Percentiles rank a stretch among this genome's conserved stretches.
Conservation (phyloP, 1,284 basidiomycete genomes). For the Fistulinella cinereoalba region DNA sequence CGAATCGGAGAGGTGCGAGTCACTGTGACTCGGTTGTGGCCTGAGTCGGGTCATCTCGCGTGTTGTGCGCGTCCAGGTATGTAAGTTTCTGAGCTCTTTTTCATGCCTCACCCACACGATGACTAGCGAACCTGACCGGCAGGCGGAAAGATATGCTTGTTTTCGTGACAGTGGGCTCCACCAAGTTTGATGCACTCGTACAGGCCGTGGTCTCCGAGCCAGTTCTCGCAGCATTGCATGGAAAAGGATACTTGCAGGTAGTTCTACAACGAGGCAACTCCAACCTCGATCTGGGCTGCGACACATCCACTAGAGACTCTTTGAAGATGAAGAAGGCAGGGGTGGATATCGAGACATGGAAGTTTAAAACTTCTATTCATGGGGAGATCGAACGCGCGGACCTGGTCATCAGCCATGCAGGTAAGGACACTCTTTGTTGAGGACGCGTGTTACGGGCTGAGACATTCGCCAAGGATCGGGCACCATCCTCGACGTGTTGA, state of each 20-base stretch:
- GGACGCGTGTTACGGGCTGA: conserved; percentile 1
- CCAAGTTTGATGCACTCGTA: conserved; percentile 76
- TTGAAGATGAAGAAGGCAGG: conserved; percentile 36
- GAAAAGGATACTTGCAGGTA: conserved; percentile 55
- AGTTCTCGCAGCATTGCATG: conserved; percentile 52
- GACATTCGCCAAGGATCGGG: conserved; percentile 70
- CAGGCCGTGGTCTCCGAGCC: conserved; percentile 55
- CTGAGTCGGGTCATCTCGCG: no score
- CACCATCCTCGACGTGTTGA: conserved; percentile 87
- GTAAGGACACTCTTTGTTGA: conserved; percentile 42
- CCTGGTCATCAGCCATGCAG: conserved; percentile 90
- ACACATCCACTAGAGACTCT: conserved; percentile 17
- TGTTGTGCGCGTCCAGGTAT: no score
- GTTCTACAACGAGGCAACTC: conserved; percentile 77
- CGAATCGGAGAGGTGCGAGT: no score
- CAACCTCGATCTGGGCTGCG: conserved; percentile 21
- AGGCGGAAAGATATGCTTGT: conserved; percentile 47
- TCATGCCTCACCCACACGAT: not conserved
- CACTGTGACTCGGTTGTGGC: no score
- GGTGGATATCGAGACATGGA: conserved; percentile 62
- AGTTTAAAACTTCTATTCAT: conserved; percentile 70
- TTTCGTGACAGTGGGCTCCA: conserved; percentile 91
- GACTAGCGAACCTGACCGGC: not conserved
- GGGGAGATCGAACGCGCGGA: conserved; percentile 65
- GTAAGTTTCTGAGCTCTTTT: no score